These are phyloP conservation scores for Anacardium occidentale DNA, from an alignment of 345 rosid species.

Conservation along the genomic window DNA sequence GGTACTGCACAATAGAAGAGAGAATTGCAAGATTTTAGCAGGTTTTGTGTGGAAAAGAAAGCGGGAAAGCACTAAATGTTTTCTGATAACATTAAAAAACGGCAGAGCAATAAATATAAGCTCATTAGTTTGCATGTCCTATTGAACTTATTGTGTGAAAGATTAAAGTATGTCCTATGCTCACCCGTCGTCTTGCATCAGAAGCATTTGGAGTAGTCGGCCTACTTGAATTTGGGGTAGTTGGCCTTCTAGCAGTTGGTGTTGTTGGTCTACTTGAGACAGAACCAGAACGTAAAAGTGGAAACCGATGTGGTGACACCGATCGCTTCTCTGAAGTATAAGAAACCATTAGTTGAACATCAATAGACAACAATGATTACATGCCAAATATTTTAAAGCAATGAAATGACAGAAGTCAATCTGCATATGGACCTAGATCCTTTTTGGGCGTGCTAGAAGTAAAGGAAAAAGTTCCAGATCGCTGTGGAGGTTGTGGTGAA, in stretches of 20 bases:
- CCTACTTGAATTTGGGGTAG: constrained; percentile 44
- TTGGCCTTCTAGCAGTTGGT: constrained; percentile 59
- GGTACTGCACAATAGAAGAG: constrained; percentile 50
- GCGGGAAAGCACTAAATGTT: neutral
- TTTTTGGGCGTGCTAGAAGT: constrained; percentile 62
- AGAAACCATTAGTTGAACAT: constrained; percentile 3
- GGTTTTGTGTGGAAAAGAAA: neutral
- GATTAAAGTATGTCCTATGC: constrained; percentile 10
- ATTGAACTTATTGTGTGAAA: neutral
- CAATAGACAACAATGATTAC: neutral
- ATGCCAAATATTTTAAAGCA: neutral
- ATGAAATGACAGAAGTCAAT: neutral
- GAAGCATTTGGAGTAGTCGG: constrained; percentile 57
- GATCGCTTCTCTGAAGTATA: constrained; percentile 62
- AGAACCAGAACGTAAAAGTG: constrained; percentile 76
- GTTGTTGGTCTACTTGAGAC: constrained; percentile 63
- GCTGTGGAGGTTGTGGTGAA: constrained; percentile 53
- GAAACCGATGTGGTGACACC: constrained; percentile 81
- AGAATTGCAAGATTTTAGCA: constrained; percentile 11
- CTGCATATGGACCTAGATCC: constrained; percentile 49
- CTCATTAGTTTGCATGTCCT: constrained; percentile 2
- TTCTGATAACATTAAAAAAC: neutral
- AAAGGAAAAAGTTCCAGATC: constrained; percentile 74
- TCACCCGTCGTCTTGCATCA: constrained; percentile 53
- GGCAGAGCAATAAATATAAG: neutral